Percentiles rank a stretch among this genome's conserved stretches.
These are phyloP conservation scores for Phtheirospermum japonicum DNA, from an alignment of 257 asterid genomes.

Conservation along the genomic window DNA sequence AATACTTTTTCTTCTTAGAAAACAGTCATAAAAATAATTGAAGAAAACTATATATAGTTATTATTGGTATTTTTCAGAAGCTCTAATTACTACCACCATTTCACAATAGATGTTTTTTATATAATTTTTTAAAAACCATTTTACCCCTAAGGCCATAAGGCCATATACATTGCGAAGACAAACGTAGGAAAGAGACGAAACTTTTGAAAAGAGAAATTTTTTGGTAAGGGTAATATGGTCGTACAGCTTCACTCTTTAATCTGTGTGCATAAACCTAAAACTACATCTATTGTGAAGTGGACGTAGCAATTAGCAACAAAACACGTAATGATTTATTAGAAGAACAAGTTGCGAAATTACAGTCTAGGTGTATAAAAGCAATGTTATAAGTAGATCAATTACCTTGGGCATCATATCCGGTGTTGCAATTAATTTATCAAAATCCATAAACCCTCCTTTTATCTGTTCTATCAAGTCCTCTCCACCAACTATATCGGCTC, in stretches of 20 bases:
- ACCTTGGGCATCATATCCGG: constrained; percentile 99
- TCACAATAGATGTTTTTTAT: too few species aligned
- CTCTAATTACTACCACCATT: not conserved
- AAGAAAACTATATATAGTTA: not conserved
- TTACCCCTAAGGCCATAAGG: too few species aligned
- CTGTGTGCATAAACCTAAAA: too few species aligned
- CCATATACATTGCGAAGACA: too few species aligned
- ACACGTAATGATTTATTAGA: not conserved
- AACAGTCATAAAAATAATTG: not conserved
- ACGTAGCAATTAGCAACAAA: not conserved
- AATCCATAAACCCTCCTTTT: constrained; percentile 92
- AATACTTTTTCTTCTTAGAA: not conserved
- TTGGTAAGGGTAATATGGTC: too few species aligned
- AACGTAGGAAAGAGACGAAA: too few species aligned
- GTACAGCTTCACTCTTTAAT: too few species aligned
- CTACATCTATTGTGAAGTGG: too few species aligned
- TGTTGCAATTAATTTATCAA: constrained; percentile 93
- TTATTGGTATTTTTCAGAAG: constrained; percentile 9
- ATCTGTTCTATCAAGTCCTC: constrained; percentile 90
- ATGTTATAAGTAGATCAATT: constrained; percentile 10
- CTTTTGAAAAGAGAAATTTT: too few species aligned
- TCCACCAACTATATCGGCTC: constrained; percentile 97
- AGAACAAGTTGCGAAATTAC: constrained; percentile 5
- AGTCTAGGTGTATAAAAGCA: not conserved
- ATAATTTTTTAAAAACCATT: too few species aligned